phyloP scores from a whole-genome alignment of 805 yeast genomes.

The Schwanniomyces vanrijiae region DNA sequence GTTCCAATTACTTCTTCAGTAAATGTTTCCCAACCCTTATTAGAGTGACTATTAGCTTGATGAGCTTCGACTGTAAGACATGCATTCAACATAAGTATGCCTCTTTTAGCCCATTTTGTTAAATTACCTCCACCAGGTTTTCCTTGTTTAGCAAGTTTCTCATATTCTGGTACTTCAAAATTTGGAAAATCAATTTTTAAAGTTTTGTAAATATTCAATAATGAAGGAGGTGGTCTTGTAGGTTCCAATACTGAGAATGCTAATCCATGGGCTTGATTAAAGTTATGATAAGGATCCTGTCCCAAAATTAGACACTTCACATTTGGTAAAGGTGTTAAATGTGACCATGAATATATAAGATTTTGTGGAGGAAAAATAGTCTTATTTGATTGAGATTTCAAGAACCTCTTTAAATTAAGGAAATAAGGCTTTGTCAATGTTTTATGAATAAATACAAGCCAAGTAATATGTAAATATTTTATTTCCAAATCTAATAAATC shows the following conservation, averaged over 20 bases:
- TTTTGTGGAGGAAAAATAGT: slow-evolving; percentile 75
- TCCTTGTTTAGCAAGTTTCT: slow-evolving; percentile 19
- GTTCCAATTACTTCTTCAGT: slow-evolving; percentile 68
- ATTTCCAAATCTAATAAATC: slow-evolving; percentile 66
- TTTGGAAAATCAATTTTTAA: slow-evolving; percentile 64
- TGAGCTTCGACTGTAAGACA: slow-evolving; percentile 91
- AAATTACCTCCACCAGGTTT: slow-evolving; percentile 60
- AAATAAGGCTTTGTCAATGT: slow-evolving; percentile 89
- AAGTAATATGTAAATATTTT: slow-evolving; percentile 65
- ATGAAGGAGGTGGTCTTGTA: slow-evolving; percentile 76
- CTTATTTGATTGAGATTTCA: slow-evolving; percentile 46
- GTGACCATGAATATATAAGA: slow-evolving; percentile 89
- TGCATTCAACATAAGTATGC: slow-evolving; percentile 85
- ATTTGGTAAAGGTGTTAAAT: slow-evolving; percentile 71
- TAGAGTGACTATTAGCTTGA: slow-evolving; percentile 88
- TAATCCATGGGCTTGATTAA: slow-evolving; percentile 92
- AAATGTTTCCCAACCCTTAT: slow-evolving; percentile 89
- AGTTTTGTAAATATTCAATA: slow-evolving; percentile 83
- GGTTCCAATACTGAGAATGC: slow-evolving; percentile 92
- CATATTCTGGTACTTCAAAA: slow-evolving; percentile 55
- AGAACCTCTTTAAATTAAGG: slow-evolving; percentile 64
- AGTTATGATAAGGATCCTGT: slow-evolving; percentile 95
- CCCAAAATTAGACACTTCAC: slow-evolving; percentile 84
- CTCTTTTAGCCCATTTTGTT: slow-evolving; percentile 82
- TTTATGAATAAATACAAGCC: slow-evolving; percentile 68